Evolutionary conservation across 345 rosid species (phyloP), one percentile per base, ranked within the genome.

Genomic region (Theobroma cacao): DNA sequence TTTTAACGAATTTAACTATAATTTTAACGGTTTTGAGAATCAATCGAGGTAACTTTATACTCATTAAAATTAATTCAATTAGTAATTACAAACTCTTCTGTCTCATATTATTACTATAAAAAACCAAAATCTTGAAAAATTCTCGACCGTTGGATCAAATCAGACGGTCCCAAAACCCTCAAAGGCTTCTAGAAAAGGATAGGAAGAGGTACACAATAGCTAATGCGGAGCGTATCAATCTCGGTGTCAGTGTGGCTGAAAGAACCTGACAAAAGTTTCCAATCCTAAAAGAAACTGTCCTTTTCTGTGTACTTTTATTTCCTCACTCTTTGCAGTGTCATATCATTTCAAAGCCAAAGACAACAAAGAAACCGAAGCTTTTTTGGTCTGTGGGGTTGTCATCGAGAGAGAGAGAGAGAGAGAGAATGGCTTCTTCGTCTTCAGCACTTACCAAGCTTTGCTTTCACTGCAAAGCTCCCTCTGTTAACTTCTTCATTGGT

Each of bases 401-500:
- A 14, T 26, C 20, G 17, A 20, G 15, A 26, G 18, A 71, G 45
- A 7, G 10, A 41, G 9, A 41, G 10, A 7, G n/a, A n/a, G n/a
- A n/a, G n/a, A n/a, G n/a, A 71, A 71, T 71, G 75, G 61, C 75
- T 71, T 31, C 75, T 68, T 30, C n/a, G n/a, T n/a, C 75, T 20
- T 20, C 60, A 31, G 26, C 43, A 9, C 11, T 18, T 11, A 50
- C 5, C 34, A 6, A 14, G 52, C 20, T 15, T 24, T 67, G 72
- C 26, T 71, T 48, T 31, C 26, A 71, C 30, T 71, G 75, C 59
- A 11, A 50, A 71, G 18, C 60, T 71, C 40, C 26, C 10, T 18
- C 30, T 71, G 60, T 17, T 4, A 5, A 10, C 6, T 50, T 71
- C 60, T 50, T 30, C 43, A 2, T 8, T 5, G 75, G 75, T 50